phyloP scores from a whole-genome alignment of 805 yeast genomes.

The Cyberlindnera mississippiensis region DNA sequence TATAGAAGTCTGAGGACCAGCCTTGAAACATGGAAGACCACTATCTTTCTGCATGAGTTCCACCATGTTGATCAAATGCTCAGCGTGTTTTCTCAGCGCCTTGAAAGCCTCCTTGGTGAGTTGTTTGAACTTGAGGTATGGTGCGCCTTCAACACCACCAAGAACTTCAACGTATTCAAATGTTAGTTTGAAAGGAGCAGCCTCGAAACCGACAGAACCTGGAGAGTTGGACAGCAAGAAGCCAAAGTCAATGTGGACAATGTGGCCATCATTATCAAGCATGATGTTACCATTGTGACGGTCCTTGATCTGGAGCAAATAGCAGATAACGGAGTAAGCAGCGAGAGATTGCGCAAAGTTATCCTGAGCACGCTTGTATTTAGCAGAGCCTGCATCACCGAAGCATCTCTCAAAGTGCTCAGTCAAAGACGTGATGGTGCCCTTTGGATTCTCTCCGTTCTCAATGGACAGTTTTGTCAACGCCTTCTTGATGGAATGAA shows the following conservation, averaged over 20 bases:
- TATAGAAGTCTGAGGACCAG: constrained; percentile 79
- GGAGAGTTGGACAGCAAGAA: constrained; percentile 91
- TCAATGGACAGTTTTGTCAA: constrained; percentile 69
- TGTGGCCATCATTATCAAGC: constrained; percentile 95
- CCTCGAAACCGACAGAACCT: constrained; percentile 95
- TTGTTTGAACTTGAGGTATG: constrained; percentile 55
- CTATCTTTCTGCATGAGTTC: constrained; percentile 94
- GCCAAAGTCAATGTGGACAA: constrained; percentile 94
- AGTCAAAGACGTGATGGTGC: constrained; percentile 62
- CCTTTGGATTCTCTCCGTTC: constrained; percentile 65
- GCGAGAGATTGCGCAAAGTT: constrained; percentile 87
- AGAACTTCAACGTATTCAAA: constrained; percentile 82
- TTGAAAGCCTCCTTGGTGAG: constrained; percentile 71
- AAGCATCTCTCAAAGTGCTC: constrained; percentile 78
- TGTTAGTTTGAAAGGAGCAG: constrained; percentile 94
- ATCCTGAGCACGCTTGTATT: constrained; percentile 72
- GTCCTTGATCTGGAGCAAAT: constrained; percentile 87
- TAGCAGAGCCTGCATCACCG: constrained; percentile 55
- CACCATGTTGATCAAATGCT: constrained; percentile 74
- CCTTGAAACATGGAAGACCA: constrained; percentile 83
- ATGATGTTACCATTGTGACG: constrained; percentile 97
- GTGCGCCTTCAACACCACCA: constrained; percentile 69
- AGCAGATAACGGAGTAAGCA: constrained; percentile 87
- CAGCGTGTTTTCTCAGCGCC: constrained; percentile 68
- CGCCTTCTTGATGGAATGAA: constrained; percentile 93